Conservation (phyloP, 2,329 filamentous ascomycete genomes). For the Aaosphaeria pasadenensis region DNA sequence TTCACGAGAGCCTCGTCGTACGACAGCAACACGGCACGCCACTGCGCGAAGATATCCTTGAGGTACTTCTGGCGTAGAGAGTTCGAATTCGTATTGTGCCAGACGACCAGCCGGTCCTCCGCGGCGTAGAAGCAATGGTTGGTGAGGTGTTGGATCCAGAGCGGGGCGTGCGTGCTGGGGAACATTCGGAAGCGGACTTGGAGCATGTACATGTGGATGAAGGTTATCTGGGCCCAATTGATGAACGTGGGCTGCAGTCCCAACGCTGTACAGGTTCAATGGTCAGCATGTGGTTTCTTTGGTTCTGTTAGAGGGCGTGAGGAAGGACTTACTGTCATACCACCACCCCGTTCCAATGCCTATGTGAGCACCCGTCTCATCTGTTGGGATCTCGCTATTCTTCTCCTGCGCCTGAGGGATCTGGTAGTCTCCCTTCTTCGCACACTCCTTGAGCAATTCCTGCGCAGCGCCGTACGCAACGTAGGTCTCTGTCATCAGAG, state of each 20-base stretch:
- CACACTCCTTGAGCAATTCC: conserved; percentile 72
- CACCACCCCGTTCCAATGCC: conserved; percentile 74
- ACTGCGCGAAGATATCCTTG: conserved; percentile 91
- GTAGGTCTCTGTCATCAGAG: conserved; percentile 59
- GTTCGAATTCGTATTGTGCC: conserved; percentile 64
- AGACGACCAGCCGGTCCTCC: conserved; percentile 77
- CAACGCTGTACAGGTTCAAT: conserved; percentile 55
- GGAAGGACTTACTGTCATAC: conserved; percentile 65
- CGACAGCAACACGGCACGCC: conserved; percentile 80
- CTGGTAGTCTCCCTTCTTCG: conserved; percentile 69
- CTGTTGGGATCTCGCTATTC: conserved; percentile 65
- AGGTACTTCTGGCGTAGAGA: conserved; percentile 59
- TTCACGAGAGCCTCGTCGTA: conserved; percentile 79
- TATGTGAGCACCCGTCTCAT: conserved; percentile 77
- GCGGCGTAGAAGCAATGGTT: conserved; percentile 94
- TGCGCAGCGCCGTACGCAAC: conserved; percentile 77
- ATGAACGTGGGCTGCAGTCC: conserved; percentile 83
- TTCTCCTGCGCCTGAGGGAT: conserved; percentile 67
- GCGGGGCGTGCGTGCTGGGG: conserved; percentile 63
- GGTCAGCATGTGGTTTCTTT: background rate
- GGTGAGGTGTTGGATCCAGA: conserved; percentile 85
- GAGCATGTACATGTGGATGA: conserved; percentile 93
- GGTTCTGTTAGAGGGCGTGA: background rate
- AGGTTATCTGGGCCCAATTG: conserved; percentile 93
- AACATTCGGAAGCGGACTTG: conserved; percentile 80